These are phyloP conservation scores for Colletotrichum lindemuthianum DNA, from an alignment of 2,329 filamentous ascomycete species.

Conservation along the genomic window DNA sequence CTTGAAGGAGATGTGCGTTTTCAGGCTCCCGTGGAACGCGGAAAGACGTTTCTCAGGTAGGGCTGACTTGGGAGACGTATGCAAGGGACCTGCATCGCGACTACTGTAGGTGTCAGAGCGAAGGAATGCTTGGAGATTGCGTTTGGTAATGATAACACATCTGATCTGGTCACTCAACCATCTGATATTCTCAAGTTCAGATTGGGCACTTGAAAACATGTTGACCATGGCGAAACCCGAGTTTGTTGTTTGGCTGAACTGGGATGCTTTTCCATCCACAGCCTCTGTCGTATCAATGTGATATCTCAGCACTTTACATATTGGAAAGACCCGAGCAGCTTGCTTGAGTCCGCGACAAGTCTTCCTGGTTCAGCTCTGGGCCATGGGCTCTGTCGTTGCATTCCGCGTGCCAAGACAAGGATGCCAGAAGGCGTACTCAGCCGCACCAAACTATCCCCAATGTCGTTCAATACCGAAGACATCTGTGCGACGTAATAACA, in stretches of 20 bases:
- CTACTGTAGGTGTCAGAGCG: too few species aligned
- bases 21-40: not conserved
- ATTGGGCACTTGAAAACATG: too few species aligned
- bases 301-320: too few species aligned
- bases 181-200: too few species aligned
- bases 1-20: not conserved
- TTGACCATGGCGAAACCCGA: too few species aligned
- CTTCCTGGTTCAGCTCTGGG: not conserved
- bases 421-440: not conserved
- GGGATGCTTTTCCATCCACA: too few species aligned
- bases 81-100: not conserved
- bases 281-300: too few species aligned
- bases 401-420: not conserved
- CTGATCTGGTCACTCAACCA: too few species aligned
- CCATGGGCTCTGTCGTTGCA: not conserved
- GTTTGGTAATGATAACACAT: too few species aligned
- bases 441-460: conserved; percentile 6
- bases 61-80: not conserved
- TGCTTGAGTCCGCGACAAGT: not conserved
- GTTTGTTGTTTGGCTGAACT: too few species aligned
- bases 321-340: not conserved
- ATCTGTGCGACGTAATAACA: not conserved
- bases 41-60: not conserved
- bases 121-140: too few species aligned
- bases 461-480: not conserved